Percentiles rank a stretch among this genome's conserved stretches.
Evolutionary conservation across 2,329 filamentous ascomycete genomes (phyloP).

Genomic region (Talaromyces sp.): DNA sequence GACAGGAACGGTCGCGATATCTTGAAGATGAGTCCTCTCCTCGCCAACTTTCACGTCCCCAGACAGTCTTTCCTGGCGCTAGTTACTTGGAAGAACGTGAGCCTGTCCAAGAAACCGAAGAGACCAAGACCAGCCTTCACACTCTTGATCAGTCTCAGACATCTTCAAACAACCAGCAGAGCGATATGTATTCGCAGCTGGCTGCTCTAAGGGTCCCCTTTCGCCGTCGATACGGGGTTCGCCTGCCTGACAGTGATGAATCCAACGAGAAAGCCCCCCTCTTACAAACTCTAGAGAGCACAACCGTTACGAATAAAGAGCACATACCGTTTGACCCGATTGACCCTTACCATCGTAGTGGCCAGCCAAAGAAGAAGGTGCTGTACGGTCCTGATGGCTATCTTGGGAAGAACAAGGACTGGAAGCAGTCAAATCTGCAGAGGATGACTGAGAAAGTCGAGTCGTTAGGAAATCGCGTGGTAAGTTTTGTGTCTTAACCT

Average conservation of each 20-base stretch:
- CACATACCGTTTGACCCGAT: slow-evolving; percentile 13
- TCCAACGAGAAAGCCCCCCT: not conserved
- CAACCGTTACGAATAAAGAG: not conserved
- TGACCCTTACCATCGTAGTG: slow-evolving; percentile 14
- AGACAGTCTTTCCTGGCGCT: not conserved
- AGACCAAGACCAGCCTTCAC: not conserved
- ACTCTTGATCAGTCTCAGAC: not conserved
- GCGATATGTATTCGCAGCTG: slow-evolving; percentile 9
- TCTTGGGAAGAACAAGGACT: slow-evolving; percentile 11
- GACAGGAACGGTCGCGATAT: not conserved
- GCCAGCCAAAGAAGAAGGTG: slow-evolving; percentile 13
- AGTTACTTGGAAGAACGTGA: slow-evolving; percentile 1
- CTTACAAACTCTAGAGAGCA: not conserved
- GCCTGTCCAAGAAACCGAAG: not conserved
- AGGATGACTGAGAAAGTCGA: slow-evolving; percentile 7
- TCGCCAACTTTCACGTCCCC: not conserved
- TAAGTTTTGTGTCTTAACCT: not conserved
- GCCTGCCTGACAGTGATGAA: not conserved
- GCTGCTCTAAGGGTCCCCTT: slow-evolving; percentile 6
- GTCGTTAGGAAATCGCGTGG: slow-evolving; percentile 10
- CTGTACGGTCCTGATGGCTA: slow-evolving; percentile 13
- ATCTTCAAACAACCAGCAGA: not conserved
- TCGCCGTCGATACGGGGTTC: not conserved
- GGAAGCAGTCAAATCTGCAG: slow-evolving; percentile 11
- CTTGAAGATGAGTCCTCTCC: not conserved